A percentile compares a stretch with the other conserved stretches of the same genome.
phyloP scores from a whole-genome alignment of 73 alveolate genomes.

The Paraurostyla sp. region DNA sequence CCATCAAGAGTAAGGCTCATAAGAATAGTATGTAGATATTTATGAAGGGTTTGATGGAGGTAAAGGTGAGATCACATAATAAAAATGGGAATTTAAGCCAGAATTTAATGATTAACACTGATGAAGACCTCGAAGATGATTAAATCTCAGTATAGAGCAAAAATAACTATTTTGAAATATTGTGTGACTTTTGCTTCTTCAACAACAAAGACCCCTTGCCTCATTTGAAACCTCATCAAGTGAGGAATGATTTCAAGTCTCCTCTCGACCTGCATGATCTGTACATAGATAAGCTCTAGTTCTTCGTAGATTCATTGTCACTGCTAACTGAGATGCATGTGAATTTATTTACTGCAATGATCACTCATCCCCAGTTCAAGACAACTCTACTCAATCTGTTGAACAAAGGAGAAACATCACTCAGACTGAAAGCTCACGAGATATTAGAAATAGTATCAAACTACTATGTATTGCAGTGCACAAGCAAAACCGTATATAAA shows the following conservation, averaged over 20 bases:
- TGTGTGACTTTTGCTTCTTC: constrained; percentile 68
- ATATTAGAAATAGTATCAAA: constrained; percentile 56
- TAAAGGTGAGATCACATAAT: neutral
- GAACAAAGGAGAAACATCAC: constrained; percentile 48
- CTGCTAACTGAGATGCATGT: constrained; percentile 60
- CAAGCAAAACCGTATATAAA: constrained; percentile 56
- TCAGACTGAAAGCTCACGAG: constrained; percentile 77
- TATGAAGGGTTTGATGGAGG: constrained; percentile 59
- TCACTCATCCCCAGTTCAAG: constrained; percentile 57
- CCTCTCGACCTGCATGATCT: constrained; percentile 56
- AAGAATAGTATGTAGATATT: constrained; percentile 4
- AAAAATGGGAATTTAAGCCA: neutral
- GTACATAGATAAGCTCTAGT: constrained; percentile 54
- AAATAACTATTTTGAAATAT: constrained; percentile 44
- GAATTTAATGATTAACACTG: neutral
- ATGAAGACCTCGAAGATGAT: constrained; percentile 22
- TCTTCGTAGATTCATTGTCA: constrained; percentile 63
- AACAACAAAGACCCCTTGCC: constrained; percentile 60
- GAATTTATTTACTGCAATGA: constrained; percentile 29
- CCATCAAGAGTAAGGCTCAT: constrained; percentile 52
- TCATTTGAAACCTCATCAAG: neutral
- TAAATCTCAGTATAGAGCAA: constrained; percentile 7
- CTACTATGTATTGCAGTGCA: constrained; percentile 57
- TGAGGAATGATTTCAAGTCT: constrained; percentile 29
- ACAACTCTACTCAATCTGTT: constrained; percentile 27